Percentiles rank a stretch among this genome's conserved stretches.
phyloP scores from a whole-genome alignment of 202 grass and related monocot genomes.

The Zizania palustris region DNA sequence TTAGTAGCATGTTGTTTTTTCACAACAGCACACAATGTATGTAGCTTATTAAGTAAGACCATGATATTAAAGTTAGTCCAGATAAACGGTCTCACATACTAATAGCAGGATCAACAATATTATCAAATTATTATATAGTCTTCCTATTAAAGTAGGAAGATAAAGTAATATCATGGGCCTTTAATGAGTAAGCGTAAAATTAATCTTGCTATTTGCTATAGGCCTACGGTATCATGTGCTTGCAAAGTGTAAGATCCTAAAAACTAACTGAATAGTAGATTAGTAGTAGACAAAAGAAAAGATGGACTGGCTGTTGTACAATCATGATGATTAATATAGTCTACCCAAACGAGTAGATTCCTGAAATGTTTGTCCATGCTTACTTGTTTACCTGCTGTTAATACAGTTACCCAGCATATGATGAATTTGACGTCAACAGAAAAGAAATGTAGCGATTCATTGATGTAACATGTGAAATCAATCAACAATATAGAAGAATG shows the following conservation, averaged over 20 bases:
- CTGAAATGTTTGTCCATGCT: not conserved
- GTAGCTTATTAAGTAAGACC: not conserved
- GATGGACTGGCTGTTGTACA: not conserved
- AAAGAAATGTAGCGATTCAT: not conserved
- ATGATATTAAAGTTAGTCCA: conserved; percentile 6
- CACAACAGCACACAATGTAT: not conserved
- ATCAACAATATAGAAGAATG: not conserved
- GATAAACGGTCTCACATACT: conserved; percentile 6
- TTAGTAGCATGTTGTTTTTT: not conserved
- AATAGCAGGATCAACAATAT: not conserved
- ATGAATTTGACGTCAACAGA: not conserved
- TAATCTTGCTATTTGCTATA: not conserved
- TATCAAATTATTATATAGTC: conserved; percentile 4
- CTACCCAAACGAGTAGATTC: not conserved
- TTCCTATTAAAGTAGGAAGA: not conserved
- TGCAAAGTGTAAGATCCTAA: not conserved
- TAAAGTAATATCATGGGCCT: not conserved
- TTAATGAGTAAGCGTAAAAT: not conserved
- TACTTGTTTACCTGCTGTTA: not conserved
- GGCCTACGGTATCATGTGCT: not conserved
- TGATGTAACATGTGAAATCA: not conserved
- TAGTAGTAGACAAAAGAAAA: not conserved
- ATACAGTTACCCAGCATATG: not conserved
- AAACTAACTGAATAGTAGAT: no score
- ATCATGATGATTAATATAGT: not conserved